phyloP scores from a whole-genome alignment of 352 stramenopile genomes.

The Phytophthora pinifolia region DNA sequence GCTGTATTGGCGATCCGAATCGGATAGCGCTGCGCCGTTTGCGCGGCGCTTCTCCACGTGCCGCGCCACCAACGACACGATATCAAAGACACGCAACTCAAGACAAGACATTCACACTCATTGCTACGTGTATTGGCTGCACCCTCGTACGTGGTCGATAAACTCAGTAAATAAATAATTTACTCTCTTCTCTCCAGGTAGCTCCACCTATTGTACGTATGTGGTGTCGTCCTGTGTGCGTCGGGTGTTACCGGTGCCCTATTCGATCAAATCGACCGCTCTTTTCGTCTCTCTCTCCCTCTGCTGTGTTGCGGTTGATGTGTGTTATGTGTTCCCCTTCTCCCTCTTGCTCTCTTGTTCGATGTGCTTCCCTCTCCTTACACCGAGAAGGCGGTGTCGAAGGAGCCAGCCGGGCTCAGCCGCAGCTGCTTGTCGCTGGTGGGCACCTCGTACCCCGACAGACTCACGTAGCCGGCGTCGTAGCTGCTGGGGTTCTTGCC shows the following conservation, averaged over 20 bases:
- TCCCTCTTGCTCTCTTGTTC: no score
- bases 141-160: slow-evolving; percentile 25
- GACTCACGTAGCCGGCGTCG: slow-evolving; percentile 68
- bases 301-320: slow-evolving; percentile 7
- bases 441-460: slow-evolving; percentile 70
- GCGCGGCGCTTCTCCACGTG: slow-evolving; percentile 22
- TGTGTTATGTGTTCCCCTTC: no score
- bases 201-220: slow-evolving; percentile 38
- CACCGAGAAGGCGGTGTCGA: slow-evolving; percentile 29
- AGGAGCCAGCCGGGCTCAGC: slow-evolving; percentile 18
- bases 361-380: slow-evolving; percentile 9
- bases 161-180: slow-evolving; percentile 55
- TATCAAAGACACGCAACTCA: slow-evolving; percentile 4
- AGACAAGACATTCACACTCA: slow-evolving; percentile 16
- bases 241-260: slow-evolving; percentile 17
- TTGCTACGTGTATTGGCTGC: slow-evolving; percentile 27
- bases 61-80: slow-evolving; percentile 2
- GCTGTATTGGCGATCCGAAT: neutral
- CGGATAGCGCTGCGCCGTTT: slow-evolving; percentile 18
- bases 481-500: slow-evolving; percentile 71
- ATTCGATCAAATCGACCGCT: slow-evolving; percentile 24
- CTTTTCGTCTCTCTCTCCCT: slow-evolving; percentile 1
- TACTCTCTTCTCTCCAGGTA: slow-evolving; percentile 25
- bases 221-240: slow-evolving; percentile 30
- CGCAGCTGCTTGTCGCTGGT: slow-evolving; percentile 37